Base-by-base conservation (phyloP, 2,329 filamentous ascomycete genomes). In the Aspergillus arachidicola region DNA sequence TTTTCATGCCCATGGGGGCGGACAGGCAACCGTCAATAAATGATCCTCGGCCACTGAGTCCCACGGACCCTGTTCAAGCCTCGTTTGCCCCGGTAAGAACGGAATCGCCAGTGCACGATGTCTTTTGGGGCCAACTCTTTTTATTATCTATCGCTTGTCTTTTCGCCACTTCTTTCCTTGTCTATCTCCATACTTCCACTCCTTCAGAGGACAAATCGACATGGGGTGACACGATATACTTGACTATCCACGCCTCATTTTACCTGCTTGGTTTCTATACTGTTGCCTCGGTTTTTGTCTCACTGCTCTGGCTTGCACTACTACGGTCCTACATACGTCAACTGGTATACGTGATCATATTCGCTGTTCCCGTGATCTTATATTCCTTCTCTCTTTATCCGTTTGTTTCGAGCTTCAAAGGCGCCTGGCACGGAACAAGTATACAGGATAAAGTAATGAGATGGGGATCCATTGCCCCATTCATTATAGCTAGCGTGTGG, bases 211-310 rank as follows among this genome's bases (percentile, higher is more conserved):
- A 91, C 73, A 85, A 86, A 64, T 90, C 90, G 1, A 76, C 70
- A 63, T 86, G 96, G 61, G 94, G 94, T 16, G 95, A 99, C 77
- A 97, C 94, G 1, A 93, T 99, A 63, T 99, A 99, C 78, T 93
- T 91, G 16, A 93, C 92, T 5, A 81, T 99, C 41, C 90, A 91
- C 70, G 88, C 89, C 57, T 97, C 94, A 0, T 95, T 96, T 72
- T 90, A 95, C 73, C 89, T 98, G 68, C 87, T 99, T 48, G 91
- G 92, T 2, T 88, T 95, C 58, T 96, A 98, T 78, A 98, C 95
- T 0, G 77, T 98, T 21, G 89, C 97, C n/a, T 91, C 95, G 0
- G 83, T 97, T 45, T 82, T 96, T 41, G 91, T 98, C 23, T 94
- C 94, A 1, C 83, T 97, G 41, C 78, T 97, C 30, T 99, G 95